Evolutionary conservation across 805 yeast species (phyloP), one percentile per base, ranked within the genome.

Genomic region (Torulaspora franciscae): DNA sequence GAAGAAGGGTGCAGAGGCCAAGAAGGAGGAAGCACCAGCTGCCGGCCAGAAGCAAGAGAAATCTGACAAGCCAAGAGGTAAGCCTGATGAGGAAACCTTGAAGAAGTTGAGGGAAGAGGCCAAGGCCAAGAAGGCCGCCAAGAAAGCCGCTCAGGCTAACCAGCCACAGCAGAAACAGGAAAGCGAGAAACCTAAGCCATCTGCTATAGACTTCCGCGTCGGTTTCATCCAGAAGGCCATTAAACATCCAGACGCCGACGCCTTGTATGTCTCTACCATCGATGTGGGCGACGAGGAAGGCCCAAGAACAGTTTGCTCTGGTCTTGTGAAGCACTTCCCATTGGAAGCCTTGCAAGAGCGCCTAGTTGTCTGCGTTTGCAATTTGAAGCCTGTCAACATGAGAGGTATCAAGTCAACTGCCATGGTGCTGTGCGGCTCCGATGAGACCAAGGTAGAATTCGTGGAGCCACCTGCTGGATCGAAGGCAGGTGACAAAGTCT

Each of bases 241-340:
- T 62, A 87, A 86, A 68, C 99, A 93, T 72, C 99, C 99, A 51
- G 91, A 93, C 67, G 99, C 99, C 28, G 99, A 93, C 69, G 77
- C 96, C 1, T 75, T 93, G 59, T 93, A 93, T 66, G 96, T 93
- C 46, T 93, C 98, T 24, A 93, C 99, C 42, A 93, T 93, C 59
- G 87, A 95, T 52, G 81, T 86, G 75, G 99, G 99, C 56, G 99
- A 93, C 59, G 90, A 75, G 51, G 96, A 87, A 65, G 95, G 95
- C 48, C 99, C 99, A 62, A 81, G 99, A 75, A 93, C 98, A 25
- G 95, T 93, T 46, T 93, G 99, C 73, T 87, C 96, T 9, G 99
- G 99, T 57, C 76, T 93, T 60, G 97, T 89, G 51, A 87, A 87
- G 57, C 81, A 85, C 70, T 76, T 86, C 64, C 82, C 95, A 32